phyloP scores from a whole-genome alignment of 352 stramenopile species.

The Phytophthora chlamydospora region DNA sequence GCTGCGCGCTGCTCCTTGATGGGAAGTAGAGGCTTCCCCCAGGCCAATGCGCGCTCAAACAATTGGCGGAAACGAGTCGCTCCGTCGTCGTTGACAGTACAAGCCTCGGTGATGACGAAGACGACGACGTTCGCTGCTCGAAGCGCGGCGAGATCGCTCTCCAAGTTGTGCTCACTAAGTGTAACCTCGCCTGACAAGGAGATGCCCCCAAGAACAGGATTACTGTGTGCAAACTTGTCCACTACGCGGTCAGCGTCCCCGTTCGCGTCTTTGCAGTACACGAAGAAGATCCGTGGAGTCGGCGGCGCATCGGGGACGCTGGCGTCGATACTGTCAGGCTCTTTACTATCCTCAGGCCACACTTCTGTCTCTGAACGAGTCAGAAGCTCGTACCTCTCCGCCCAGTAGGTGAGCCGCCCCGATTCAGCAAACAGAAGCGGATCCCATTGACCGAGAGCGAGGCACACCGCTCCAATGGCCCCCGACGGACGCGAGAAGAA shows the following conservation, averaged over 20 bases:
- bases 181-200: constrained; percentile 16
- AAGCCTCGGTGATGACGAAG: constrained; percentile 51
- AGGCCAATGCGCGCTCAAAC: constrained; percentile 45
- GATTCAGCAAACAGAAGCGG: constrained; percentile 35
- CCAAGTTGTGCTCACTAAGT: constrained; percentile 22
- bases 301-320: background rate
- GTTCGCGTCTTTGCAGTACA: constrained; percentile 16
- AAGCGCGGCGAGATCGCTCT: constrained; percentile 29
- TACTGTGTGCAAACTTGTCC: constrained; percentile 22
- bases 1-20: constrained; percentile 45
- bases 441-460: constrained; percentile 51
- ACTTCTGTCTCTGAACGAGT: constrained; percentile 14
- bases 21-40: constrained; percentile 45
- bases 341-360: background rate
- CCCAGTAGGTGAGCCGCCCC: constrained; percentile 19
- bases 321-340: background rate
- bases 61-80: constrained; percentile 29
- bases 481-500: constrained; percentile 54
- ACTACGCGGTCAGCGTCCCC: constrained; percentile 5
- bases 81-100: constrained; percentile 12
- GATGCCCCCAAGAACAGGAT: constrained; percentile 6
- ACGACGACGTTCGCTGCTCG: constrained; percentile 28
- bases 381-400: constrained; percentile 27
- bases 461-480: constrained; percentile 50
- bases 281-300: constrained; percentile 26